phyloP scores from a whole-genome alignment of 2,329 filamentous ascomycete genomes.

The Cladosporium austrohemisphaericum region DNA sequence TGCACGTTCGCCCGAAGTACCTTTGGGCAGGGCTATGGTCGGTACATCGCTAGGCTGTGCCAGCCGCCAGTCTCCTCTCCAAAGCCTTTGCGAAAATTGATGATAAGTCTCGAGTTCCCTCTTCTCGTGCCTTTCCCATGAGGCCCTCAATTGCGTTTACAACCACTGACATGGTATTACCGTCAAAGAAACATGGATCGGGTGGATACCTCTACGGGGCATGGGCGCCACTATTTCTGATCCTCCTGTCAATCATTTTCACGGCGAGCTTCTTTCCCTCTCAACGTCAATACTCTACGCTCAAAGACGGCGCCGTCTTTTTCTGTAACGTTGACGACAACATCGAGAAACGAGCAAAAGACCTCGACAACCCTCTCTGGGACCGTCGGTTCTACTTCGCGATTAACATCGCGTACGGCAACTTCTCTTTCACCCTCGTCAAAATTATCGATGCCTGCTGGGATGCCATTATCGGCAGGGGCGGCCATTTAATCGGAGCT shows the following conservation, averaged over 20 bases:
- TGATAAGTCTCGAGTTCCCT: too few relatives aligned
- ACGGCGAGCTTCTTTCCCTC: background rate
- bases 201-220: background rate
- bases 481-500: conserved; percentile 15
- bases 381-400: conserved; percentile 16
- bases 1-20: too few relatives aligned
- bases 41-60: too few relatives aligned
- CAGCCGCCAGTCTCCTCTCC: too few relatives aligned
- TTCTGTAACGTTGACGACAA: conserved; percentile 10
- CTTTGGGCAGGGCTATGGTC: too few relatives aligned
- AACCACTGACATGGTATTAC: too few relatives aligned
- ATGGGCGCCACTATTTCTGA: background rate
- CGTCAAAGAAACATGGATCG: too few relatives aligned
- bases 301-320: too few relatives aligned
- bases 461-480: conserved; percentile 16
- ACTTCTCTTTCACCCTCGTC: conserved; percentile 14
- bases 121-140: too few relatives aligned
- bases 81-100: too few relatives aligned
- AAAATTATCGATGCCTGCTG: conserved; percentile 19
- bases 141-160: too few relatives aligned
- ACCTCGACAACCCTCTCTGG: conserved; percentile 11
- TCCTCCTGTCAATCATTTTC: background rate
- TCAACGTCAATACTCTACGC: background rate
- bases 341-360: background rate
- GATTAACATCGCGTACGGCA: conserved; percentile 15